Conservation (phyloP, 1,284 basidiomycete genomes). For the Ustilago nuda region DNA sequence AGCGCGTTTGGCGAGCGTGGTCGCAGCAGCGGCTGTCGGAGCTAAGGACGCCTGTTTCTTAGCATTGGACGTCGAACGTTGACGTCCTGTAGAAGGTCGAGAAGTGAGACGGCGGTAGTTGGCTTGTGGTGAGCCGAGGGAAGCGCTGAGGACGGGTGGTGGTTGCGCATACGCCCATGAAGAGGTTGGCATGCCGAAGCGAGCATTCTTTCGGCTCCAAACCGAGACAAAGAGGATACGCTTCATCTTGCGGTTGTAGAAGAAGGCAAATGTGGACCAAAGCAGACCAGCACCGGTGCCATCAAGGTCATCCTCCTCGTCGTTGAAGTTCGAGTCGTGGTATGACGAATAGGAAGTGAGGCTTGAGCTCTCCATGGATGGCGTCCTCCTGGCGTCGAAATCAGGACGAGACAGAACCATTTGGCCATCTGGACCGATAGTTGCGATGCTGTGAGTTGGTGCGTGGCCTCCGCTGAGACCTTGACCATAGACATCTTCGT, state of each 20-base stretch:
- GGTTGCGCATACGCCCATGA: constrained; percentile 45
- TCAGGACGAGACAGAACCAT: constrained; percentile 34
- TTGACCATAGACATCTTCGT: constrained; percentile 63
- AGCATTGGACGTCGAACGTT: constrained; percentile 23
- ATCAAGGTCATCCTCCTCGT: constrained; percentile 75
- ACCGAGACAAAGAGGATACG: constrained; percentile 91
- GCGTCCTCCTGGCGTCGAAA: constrained; percentile 21
- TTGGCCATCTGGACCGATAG: constrained; percentile 44
- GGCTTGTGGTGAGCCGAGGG: constrained; percentile 38
- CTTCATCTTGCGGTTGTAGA: constrained; percentile 90
- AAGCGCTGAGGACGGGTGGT: constrained; percentile 43
- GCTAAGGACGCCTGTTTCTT: constrained; percentile 29
- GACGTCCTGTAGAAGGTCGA: constrained; percentile 14
- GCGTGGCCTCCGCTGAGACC: constrained; percentile 44
- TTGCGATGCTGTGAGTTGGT: constrained; percentile 30
- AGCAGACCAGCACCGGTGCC: constrained; percentile 79
- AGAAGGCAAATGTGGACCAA: constrained; percentile 98
- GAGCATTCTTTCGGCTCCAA: constrained; percentile 82
- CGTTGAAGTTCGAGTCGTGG: constrained; percentile 38
- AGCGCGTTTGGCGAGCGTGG: constrained; percentile 58
- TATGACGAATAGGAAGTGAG: constrained; percentile 35
- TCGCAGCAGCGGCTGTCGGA: constrained; percentile 23
- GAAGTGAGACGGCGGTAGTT: constrained; percentile 20
- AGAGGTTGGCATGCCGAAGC: constrained; percentile 42
- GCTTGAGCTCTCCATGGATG: constrained; percentile 35